Evolutionary conservation across 1,284 basidiomycete species (phyloP).

Genomic region (Puccinia triticina): DNA sequence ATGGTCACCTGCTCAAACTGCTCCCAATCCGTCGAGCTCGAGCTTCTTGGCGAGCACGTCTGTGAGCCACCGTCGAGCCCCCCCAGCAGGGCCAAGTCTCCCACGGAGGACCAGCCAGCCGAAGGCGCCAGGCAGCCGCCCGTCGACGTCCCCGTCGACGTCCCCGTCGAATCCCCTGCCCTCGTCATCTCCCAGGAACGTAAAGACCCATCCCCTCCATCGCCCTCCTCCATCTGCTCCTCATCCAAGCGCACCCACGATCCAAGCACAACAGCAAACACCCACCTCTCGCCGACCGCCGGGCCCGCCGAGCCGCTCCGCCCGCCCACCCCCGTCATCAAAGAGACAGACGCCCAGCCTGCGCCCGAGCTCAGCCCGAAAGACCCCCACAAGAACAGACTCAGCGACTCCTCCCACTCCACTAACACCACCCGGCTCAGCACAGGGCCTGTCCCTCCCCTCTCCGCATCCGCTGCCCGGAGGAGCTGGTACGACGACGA

Average conservation of each 20-base stretch:
- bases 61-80: constrained; percentile 1
- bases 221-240: not conserved
- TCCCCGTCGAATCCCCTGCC: not conserved
- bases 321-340: not conserved
- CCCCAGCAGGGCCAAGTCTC: not conserved
- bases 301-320: not conserved
- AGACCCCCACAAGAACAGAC: not conserved
- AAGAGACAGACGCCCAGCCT: not conserved
- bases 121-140: not conserved
- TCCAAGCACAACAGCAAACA: constrained; percentile 1
- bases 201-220: not conserved
- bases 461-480: not conserved
- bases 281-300: not conserved
- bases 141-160: constrained; percentile 21
- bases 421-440: constrained; percentile 11
- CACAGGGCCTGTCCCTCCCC: not conserved
- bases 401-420: constrained; percentile 20
- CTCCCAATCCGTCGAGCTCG: not conserved
- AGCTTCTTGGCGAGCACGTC: constrained; percentile 21
- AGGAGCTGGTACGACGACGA: constrained; percentile 36
- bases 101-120: not conserved
- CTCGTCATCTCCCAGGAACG: constrained; percentile 6
- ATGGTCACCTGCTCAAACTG: constrained; percentile 43
- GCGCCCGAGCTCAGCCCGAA: not conserved
- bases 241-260: constrained; percentile 10